Base-by-base conservation (phyloP, 1,284 basidiomycete species). In the Sporisorium scitamineum region DNA sequence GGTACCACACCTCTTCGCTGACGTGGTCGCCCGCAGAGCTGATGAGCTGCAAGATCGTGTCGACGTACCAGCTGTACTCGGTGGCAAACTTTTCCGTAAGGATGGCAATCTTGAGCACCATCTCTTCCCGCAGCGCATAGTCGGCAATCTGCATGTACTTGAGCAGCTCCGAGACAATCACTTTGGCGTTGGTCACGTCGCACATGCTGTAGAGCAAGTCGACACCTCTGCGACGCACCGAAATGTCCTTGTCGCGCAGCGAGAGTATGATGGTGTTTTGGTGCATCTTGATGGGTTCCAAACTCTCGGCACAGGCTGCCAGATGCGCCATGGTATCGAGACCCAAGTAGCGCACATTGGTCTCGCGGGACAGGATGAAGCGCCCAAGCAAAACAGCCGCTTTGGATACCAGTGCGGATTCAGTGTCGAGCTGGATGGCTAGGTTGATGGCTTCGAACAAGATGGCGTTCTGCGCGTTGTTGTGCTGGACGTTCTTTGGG, bases 131-230 rank as follows among this genome's bases (percentile, higher is more conserved):
- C 48, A 99, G 88, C 27, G 92, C 94, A 82, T 97, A 98, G 86
- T 99, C 97, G 4, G 97, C 96, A 14, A 97, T 90, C 82, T 91
- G 91, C 66, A 99, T 89, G 86, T 97, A 99, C 69, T 93, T 90
- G 63, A 99, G 88, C 29, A 99, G 89, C 86, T 99, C 95, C 58
- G 92, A 94, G 29, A 99, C 97, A 77, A 99, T 95, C 62, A 93
- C 88, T 84, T 95, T 95, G 16, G 95, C 94, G 87, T 98, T 99
- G 80, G 93, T 92, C 18, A 92, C 89, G 85, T 99, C 97, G 87
- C 97, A 99, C 96, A 99, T 98, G 86, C 94, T 97, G 87, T 98
- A 99, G 14, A 99, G 89, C 54, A 99, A 88, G 87, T 99, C 97
- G 54, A 99, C 89, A 1, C 95, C 97, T 64, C 97, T 89, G 60